Evolutionary conservation across 768 basidiomycete species (phyloP), one percentile per base, ranked within the genome.

Genomic region (Boletus edulis): DNA sequence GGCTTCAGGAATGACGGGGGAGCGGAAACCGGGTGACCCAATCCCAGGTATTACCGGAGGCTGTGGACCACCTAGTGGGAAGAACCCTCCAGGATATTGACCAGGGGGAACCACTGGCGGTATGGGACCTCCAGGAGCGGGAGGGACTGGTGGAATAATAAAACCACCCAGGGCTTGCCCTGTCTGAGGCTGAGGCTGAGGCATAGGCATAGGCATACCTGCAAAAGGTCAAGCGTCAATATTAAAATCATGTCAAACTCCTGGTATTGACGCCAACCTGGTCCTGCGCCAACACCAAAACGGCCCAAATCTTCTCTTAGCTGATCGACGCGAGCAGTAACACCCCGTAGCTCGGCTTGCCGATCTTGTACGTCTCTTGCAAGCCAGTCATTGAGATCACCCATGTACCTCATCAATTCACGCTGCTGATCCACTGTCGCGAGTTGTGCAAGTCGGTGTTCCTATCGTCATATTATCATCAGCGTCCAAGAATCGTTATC

Each of bases 401-500:
- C 66, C 81, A 94, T 85, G 60, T 94, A 92, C 49, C 86, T 75
- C 81, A 89, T 89, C 48, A 91, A 73, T 65, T 89, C 88, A 38
- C 88, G 79, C 60, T 89, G 89, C 63, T 92, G 89, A 45, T 88
- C 85, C 14, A 91, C 80, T 27, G 87, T 86, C 0, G 87, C 89
- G 18, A 83, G 69, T 67, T 89, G 87, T 1, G 87, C 87, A 6
- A 82, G 69, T 4, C 86, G 86, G 67, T 88, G 90, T 74, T 91
- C 87, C 90, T 92, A 59, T 4, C 44, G 18, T 46, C 22, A 50
- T 47, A 49, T 61, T 56, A 47, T 59, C 27, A 37, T 50, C 17
- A 50, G 49, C 14, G 46, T 40, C 9, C n/a, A 47, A 52, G 38
- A 18, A 57, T 14, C 35, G 41, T 13, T 35, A 46, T 51, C 54